Percentiles rank a stretch among this genome's conserved stretches.
Conservation (phyloP, 257 asterid genomes). For the Schizonepeta tenuifolia region DNA sequence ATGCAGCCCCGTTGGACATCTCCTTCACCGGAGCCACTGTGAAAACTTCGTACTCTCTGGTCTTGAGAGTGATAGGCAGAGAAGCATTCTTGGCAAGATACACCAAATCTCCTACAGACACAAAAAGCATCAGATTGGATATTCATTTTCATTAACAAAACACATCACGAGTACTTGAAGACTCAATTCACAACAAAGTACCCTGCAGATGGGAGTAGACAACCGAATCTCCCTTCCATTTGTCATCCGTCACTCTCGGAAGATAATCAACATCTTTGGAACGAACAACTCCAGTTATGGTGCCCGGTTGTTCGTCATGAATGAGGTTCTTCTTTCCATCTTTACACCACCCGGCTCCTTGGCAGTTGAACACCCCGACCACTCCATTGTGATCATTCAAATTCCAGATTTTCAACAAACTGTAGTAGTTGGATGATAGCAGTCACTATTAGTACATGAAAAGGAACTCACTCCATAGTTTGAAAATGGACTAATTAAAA, state of each 20-base stretch:
- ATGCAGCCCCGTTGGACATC: constrained; percentile 47
- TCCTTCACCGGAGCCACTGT: constrained; percentile 65
- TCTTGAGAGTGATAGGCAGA: constrained; percentile 64
- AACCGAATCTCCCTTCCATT: constrained; percentile 68
- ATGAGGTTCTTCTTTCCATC: constrained; percentile 71
- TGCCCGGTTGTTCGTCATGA: constrained; percentile 69
- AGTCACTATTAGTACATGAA: background rate
- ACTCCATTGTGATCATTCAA: constrained; percentile 76
- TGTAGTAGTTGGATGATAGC: constrained; percentile 29
- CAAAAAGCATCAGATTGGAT: background rate
- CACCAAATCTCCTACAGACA: constrained; percentile 66
- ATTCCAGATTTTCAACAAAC: constrained; percentile 87
- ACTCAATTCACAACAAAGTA: constrained; percentile 25
- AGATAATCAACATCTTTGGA: constrained; percentile 76
- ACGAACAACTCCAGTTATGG: constrained; percentile 62
- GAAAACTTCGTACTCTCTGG: constrained; percentile 76
- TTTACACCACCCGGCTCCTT: constrained; percentile 88
- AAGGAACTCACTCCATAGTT: background rate
- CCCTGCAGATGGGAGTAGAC: constrained; percentile 73
- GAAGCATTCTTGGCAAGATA: constrained; percentile 62
- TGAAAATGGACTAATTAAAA: background rate
- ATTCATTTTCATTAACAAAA: background rate
- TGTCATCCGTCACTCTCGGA: constrained; percentile 60
- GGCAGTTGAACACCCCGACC: constrained; percentile 78
- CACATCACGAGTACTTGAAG: background rate